Conservation (phyloP, 805 yeast species). For the Sungouiozyma ichnusensis region DNA sequence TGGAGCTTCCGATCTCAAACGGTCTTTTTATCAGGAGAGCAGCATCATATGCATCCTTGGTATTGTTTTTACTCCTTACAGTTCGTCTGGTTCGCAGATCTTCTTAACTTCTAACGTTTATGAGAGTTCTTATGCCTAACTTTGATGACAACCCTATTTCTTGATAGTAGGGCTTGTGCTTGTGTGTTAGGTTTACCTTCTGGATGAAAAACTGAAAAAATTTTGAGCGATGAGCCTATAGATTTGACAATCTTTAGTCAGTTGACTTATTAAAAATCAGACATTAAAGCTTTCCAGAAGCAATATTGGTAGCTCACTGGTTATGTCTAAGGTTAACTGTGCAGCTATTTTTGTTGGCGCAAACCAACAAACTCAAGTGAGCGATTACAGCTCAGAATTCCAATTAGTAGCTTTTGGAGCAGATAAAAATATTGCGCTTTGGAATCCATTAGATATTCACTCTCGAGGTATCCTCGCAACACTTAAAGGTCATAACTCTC, state of each 20-base stretch:
- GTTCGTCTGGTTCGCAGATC: too few species aligned
- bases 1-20: too few species aligned
- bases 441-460: conserved; percentile 43
- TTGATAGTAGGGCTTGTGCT: too few species aligned
- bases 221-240: background rate
- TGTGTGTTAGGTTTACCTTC: too few species aligned
- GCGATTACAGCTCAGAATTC: conserved; percentile 36
- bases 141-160: too few species aligned
- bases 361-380: conserved; percentile 51
- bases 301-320: background rate
- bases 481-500: conserved; percentile 49
- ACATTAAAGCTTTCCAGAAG: background rate
- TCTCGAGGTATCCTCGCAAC: conserved; percentile 43
- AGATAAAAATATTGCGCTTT: conserved; percentile 51
- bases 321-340: conserved; percentile 3
- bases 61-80: too few species aligned
- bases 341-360: conserved; percentile 67
- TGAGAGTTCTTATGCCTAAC: too few species aligned
- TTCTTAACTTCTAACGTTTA: too few species aligned
- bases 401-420: conserved; percentile 63
- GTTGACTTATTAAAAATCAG: background rate
- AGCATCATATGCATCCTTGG: too few species aligned
- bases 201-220: too few species aligned
- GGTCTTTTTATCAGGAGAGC: too few species aligned
- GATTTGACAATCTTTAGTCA: background rate